A percentile compares a stretch with the other conserved stretches of the same genome.
Conservation (phyloP, 768 basidiomycete species). For the Exidia glandulosa region DNA sequence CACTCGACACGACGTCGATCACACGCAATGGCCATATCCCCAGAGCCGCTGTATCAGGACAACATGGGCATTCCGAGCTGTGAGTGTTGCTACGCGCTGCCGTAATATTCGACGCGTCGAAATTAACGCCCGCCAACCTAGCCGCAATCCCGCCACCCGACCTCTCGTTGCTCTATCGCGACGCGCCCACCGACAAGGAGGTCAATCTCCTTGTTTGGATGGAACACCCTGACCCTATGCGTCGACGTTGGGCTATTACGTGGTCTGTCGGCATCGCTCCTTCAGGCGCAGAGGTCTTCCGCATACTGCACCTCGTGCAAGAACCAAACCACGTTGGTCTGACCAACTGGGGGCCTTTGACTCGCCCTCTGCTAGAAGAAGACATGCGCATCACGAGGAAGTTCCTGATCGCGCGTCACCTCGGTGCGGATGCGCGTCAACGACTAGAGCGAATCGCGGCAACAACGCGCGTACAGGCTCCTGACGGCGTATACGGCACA, state of each 20-base stretch:
- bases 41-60: background rate
- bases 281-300: background rate
- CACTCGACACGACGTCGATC: background rate
- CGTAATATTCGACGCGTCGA: background rate
- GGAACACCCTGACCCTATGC: background rate
- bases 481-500: background rate
- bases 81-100: background rate
- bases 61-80: background rate
- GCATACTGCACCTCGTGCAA: background rate
- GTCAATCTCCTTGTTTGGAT: background rate
- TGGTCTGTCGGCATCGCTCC: background rate
- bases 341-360: background rate
- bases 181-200: background rate
- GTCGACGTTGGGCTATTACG: background rate
- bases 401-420: background rate
- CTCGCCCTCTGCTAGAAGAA: background rate
- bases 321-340: background rate
- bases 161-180: background rate
- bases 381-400: background rate
- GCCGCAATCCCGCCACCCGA: background rate
- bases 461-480: background rate
- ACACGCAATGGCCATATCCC: background rate
- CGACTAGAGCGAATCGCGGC: background rate
- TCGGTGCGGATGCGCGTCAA: background rate
- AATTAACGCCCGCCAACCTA: background rate